Evolutionary conservation across 345 rosid species (phyloP).

Genomic region (Triadica sebifera): DNA sequence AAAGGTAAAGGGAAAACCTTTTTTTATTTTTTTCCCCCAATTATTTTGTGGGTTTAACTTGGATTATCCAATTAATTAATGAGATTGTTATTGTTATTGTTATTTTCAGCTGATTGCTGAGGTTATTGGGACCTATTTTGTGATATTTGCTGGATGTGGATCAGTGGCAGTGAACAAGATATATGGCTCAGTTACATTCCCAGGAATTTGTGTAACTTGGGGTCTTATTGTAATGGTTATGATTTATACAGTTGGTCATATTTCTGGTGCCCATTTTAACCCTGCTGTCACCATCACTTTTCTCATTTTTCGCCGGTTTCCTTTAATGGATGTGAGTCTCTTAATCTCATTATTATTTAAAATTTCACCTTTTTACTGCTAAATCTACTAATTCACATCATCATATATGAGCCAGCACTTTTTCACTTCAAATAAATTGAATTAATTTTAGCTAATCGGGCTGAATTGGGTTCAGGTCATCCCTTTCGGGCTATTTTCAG

Average conservation of each 20-base stretch:
- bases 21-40: too few relatives aligned
- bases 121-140: constrained; percentile 61
- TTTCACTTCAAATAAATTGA: too few relatives aligned
- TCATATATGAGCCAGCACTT: too few relatives aligned
- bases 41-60: not conserved
- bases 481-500: too few relatives aligned
- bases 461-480: too few relatives aligned
- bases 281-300: constrained; percentile 68
- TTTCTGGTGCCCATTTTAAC: constrained; percentile 84
- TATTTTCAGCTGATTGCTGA: constrained; percentile 57
- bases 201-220: constrained; percentile 64
- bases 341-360: too few relatives aligned
- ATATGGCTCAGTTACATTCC: constrained; percentile 58
- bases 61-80: not conserved
- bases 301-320: constrained; percentile 55
- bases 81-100: too few relatives aligned
- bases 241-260: constrained; percentile 65
- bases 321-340: constrained; percentile 40
- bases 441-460: too few relatives aligned
- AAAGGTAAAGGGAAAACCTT: constrained; percentile 3
- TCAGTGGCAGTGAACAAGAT: constrained; percentile 61
- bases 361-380: too few relatives aligned
- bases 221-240: constrained; percentile 74
- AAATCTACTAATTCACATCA: too few relatives aligned
- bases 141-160: constrained; percentile 74